phyloP scores from a whole-genome alignment of 2,329 filamentous ascomycete genomes.

The Cladophialophora bantiana region DNA sequence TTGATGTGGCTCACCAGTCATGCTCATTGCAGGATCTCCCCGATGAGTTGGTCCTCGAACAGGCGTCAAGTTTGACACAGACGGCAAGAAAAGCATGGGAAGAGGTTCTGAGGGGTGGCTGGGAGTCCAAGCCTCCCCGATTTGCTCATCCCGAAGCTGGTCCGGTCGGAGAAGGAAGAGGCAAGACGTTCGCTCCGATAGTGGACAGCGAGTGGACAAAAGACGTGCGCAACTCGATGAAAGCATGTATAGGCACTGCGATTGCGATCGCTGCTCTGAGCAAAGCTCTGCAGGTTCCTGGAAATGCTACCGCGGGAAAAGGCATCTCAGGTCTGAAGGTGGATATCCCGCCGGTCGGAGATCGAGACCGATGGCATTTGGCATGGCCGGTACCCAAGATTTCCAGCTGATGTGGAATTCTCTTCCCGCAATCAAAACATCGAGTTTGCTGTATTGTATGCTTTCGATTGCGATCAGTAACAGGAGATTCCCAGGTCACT shows the following conservation, averaged over 20 bases:
- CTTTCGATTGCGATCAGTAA: neutral
- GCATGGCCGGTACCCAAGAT: constrained; percentile 55
- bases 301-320: constrained; percentile 28
- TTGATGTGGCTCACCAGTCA: constrained; percentile 64
- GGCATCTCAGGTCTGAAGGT: constrained; percentile 27
- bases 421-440: neutral
- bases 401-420: constrained; percentile 12
- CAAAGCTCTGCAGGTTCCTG: constrained; percentile 58
- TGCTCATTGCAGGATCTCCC: constrained; percentile 53
- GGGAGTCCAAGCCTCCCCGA: constrained; percentile 43
- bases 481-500: neutral
- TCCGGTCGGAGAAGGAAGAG: constrained; percentile 1
- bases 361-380: constrained; percentile 53
- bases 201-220: constrained; percentile 68
- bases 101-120: constrained; percentile 48
- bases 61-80: constrained; percentile 48
- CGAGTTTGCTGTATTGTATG: neutral
- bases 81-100: constrained; percentile 55
- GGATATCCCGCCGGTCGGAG: constrained; percentile 41
- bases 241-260: constrained; percentile 73
- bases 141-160: constrained; percentile 15
- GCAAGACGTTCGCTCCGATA: constrained; percentile 46
- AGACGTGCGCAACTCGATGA: constrained; percentile 66
- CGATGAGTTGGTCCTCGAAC: constrained; percentile 50
- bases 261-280: constrained; percentile 68